Conservation (phyloP, 2,329 filamentous ascomycete species). For the Trichoderma hamatum region DNA sequence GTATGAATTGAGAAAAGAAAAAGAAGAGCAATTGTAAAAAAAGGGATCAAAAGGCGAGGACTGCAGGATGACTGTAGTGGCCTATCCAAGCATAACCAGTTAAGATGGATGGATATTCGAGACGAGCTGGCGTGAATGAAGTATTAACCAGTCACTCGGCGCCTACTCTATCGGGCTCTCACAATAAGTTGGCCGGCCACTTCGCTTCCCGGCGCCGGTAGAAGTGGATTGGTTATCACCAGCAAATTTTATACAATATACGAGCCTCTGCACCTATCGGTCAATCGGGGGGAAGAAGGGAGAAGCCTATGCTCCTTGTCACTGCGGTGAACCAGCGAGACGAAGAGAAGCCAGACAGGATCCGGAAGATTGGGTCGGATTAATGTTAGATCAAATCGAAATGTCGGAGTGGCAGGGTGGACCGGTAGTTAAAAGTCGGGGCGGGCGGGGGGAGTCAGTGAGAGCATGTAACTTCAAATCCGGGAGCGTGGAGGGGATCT, state of each 20-base stretch:
- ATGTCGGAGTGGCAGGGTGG: slow-evolving; percentile 28
- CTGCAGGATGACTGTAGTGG: neutral
- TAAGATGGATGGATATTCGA: neutral
- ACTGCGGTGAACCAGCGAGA: neutral
- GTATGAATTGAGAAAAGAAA: neutral
- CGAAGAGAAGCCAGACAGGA: slow-evolving; percentile 2
- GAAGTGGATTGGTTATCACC: slow-evolving; percentile 6
- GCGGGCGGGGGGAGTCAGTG: slow-evolving; percentile 23
- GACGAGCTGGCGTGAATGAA: neutral
- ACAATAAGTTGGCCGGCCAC: slow-evolving; percentile 1
- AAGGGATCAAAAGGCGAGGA: neutral
- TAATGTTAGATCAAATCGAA: slow-evolving; percentile 24
- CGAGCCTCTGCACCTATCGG: neutral
- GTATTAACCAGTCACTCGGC: slow-evolving; percentile 1
- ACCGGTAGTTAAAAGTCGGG: slow-evolving; percentile 26
- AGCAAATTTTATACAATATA: slow-evolving; percentile 5
- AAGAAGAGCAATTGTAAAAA: neutral
- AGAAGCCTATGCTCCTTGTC: neutral
- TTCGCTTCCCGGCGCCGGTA: slow-evolving; percentile 10
- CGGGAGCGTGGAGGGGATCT: slow-evolving; percentile 23
- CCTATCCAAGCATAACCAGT: slow-evolving; percentile 17
- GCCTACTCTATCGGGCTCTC: neutral
- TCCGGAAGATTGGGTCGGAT: slow-evolving; percentile 25
- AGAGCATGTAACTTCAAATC: slow-evolving; percentile 27
- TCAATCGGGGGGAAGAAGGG: neutral